Evolutionary conservation across 2,329 filamentous ascomycete species (phyloP), one percentile per base, ranked within the genome.

Genomic region (Calonectria fujianensis): DNA sequence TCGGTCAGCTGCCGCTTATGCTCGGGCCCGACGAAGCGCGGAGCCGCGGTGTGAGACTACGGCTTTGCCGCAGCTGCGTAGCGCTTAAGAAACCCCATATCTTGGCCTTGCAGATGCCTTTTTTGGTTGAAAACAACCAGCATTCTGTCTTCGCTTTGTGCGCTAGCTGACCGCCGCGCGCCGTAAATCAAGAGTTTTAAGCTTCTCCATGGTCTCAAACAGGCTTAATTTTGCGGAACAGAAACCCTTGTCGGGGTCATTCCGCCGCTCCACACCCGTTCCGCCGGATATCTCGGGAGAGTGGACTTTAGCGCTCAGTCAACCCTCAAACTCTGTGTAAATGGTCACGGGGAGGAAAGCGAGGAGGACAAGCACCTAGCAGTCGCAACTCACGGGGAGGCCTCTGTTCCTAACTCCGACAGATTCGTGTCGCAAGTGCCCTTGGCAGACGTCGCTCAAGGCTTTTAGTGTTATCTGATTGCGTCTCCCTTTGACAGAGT

Each of bases 271-370:
- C 57, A 63, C 52, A 54, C 57, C 24, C 27, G 32, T 41, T 29
- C 57, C 57, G 57, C 57, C 57, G 57, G 57, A 63, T 63, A 63
- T 29, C 57, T 63, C 57, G 57, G 57, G 57, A 63, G 57, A 31
- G 57, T 10, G 35, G 32, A 27, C 37, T 27, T 41, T 63, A 39
- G 39, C 29, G n/a, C 57, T 63, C 57, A 63, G 35, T 63, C 57
- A 63, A 63, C 39, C 27, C 35, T 3, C 41, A 61, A 63, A 63
- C 57, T 63, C 37, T 63, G 57, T 41, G 9, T 7, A 27, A 39
- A 6, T 4, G 57, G 27, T 41, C 16, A 37, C 14, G 27, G 27
- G 39, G 13, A 27, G n/a, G 9, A 16, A 16, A 39, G 37, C 37
- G 13, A 39, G 32, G 8, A 48, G 41, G 18, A 35, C 3, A 59